Evolutionary conservation across 2,329 filamentous ascomycete genomes (phyloP), one percentile per base, ranked within the genome.

Genomic region (Pseudogymnoascus sp.): DNA sequence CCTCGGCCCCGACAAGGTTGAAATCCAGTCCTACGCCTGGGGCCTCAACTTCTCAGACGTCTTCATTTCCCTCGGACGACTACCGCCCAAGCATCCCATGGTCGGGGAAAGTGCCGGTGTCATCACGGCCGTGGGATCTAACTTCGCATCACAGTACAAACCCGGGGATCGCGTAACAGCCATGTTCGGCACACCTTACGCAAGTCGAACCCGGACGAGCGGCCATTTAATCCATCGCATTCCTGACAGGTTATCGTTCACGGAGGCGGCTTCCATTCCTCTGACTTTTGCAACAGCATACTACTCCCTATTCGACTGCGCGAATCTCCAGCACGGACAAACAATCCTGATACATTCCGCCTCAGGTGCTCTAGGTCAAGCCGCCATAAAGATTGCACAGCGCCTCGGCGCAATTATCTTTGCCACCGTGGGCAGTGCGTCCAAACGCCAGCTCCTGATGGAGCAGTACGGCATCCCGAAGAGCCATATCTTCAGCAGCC

Each of bases 201-300:
- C 37, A 38, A 38, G 37, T 38, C 37, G 37, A 38, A 38, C 37
- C 12, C 37, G 37, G n/a, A 28, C 53, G 28, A n/a, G 19, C 8
- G 53, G 22, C 12, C 53, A 59, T 59, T 59, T 59, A 14, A 59
- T 59, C 40, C 68, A 70, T 0, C 8, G 12, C 4, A 76, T 82
- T 14, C 76, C 79, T 4, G 69, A 73, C n/a, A 66, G 67, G 22
- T 67, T 79, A 64, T 68, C 70, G 0, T 77, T 78, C 41, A 71
- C 75, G 31, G 70, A 72, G 0, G 78, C 74, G 0, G 78, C 78
- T 1, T 68, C 77, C 6, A 67, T 76, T 8, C 77, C 78, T 0
- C 75, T 78, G 1, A 71, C 75, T 0, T 75, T 76, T 60, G 65
- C 76, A 24, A 76, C 78, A 3, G 81, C 80, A 0, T 75, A 76